Conservation (phyloP, 768 basidiomycete genomes). For the Mycena sanguinolenta region DNA sequence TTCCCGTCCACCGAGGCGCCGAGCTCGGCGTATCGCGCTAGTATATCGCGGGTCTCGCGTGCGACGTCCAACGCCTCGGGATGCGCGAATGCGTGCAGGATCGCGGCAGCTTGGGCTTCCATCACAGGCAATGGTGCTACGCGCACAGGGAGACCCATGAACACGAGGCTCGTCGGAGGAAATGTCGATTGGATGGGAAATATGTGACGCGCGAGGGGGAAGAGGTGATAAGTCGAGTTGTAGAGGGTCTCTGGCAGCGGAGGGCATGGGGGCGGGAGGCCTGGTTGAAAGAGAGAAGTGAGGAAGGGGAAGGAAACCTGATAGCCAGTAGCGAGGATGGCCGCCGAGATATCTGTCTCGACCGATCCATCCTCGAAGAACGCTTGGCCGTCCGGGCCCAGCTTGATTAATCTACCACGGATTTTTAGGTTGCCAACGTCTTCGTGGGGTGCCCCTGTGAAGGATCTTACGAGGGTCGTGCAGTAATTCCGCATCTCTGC, state of each 20-base stretch:
- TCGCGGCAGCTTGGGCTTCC: conserved; percentile 82
- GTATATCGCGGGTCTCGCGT: conserved; percentile 62
- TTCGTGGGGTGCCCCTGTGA: conserved; percentile 50
- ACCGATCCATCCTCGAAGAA: conserved; percentile 70
- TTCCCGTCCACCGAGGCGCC: conserved; percentile 47
- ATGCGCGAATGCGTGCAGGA: conserved; percentile 66
- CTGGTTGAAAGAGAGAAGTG: conserved; percentile 47
- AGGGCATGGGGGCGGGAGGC: conserved; percentile 59
- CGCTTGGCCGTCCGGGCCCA: conserved; percentile 59
- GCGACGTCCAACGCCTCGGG: conserved; percentile 63
- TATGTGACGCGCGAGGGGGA: conserved; percentile 78
- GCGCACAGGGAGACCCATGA: conserved; percentile 70
- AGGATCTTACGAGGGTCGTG: conserved; percentile 68
- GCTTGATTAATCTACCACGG: conserved; percentile 58
- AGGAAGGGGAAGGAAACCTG: conserved; percentile 76
- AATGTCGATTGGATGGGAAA: conserved; percentile 69
- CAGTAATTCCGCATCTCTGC: conserved; percentile 65
- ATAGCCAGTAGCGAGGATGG: conserved; percentile 86
- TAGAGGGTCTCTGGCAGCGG: conserved; percentile 64
- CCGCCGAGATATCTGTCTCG: conserved; percentile 69
- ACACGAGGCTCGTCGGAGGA: conserved; percentile 68
- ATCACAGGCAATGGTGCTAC: conserved; percentile 83
- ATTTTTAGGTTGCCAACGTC: conserved; percentile 52
- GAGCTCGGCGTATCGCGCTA: conserved; percentile 63
- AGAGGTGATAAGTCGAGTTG: conserved; percentile 77